These are phyloP conservation scores for Paramecium tetraurelia DNA, from an alignment of 73 alveolate genomes.

Conservation along the genomic window DNA sequence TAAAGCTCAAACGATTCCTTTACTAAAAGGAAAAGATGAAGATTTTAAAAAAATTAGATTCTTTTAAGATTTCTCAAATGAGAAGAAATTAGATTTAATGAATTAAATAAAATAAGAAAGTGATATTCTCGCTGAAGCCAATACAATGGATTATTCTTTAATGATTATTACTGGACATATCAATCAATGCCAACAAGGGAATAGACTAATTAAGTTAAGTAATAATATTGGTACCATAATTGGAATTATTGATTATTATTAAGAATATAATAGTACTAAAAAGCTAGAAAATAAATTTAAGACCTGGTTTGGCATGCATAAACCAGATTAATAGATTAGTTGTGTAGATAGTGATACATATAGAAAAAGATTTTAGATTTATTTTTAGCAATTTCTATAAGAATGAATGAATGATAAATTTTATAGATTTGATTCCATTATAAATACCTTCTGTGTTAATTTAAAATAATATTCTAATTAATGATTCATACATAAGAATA, in stretches of 20 bases:
- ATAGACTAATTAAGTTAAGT: not conserved
- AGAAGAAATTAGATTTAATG: not conserved
- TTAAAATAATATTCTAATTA: not conserved
- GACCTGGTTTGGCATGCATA: not conserved
- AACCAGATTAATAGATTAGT: constrained; percentile 13
- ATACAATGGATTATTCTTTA: constrained; percentile 28
- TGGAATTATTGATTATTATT: constrained; percentile 16
- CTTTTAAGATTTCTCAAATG: not conserved
- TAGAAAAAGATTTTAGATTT: constrained; percentile 4
- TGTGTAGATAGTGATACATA: constrained; percentile 37
- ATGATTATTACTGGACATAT: not conserved
- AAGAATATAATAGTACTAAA: constrained; percentile 12
- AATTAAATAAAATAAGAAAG: not conserved
- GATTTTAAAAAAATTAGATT: constrained; percentile 30
- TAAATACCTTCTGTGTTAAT: not conserved
- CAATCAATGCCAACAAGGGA: not conserved
- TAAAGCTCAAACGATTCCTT: not conserved
- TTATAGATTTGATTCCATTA: not conserved
- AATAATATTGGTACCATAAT: not conserved
- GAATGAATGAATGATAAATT: not conserved
- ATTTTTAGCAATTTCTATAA: not conserved
- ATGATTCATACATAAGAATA: not conserved
- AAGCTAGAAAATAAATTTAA: not conserved
- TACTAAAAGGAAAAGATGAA: constrained; percentile 2
- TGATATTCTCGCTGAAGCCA: not conserved